Evolutionary conservation across 768 basidiomycete species (phyloP), one percentile per base, ranked within the genome.

Genomic region (Mycena venus): DNA sequence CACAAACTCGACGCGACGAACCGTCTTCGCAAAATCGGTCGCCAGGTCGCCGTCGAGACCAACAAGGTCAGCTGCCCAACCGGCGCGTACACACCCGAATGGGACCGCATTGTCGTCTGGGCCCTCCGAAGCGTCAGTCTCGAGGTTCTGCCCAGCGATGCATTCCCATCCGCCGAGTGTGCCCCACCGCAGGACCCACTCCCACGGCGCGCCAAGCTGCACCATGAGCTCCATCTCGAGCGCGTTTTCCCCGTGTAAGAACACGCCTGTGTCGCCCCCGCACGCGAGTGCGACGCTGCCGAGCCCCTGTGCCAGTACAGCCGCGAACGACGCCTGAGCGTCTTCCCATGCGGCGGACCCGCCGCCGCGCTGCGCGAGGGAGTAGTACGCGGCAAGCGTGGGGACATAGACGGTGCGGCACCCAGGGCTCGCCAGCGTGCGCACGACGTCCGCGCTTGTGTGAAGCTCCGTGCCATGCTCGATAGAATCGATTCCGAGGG

Each of bases 191-290:
- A 94, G 80, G 19, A 93, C 89, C 64, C 83, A 83, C 38, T 81
- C 80, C 88, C 89, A 90, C 29, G 83, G 81, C 25, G 89, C 91
- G 2, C 92, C 91, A 2, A 91, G 83, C 31, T 80, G 77, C 17
- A 88, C 87, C 93, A 93, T 92, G 34, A 92, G 79, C 76, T 87
- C 83, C 85, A 93, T 83, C 84, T 93, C 92, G 49, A 89, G 80
- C 31, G 89, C 86, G 77, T 93, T 93, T 74, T 86, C 82, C 0
- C 91, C 92, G 77, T 92, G 92, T 21, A 87, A 76, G 79, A 93
- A 93, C 2, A 88, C 87, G 11, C 91, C 92, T 2, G 92, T 93
- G 80, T 93, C 91, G 1, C 92, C 91, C 9, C 92, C 91, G 78
- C 89, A 90, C 9, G 90, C 90, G 63, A 93, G 85, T 8, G 76